Evolutionary conservation across 495 filamentous ascomycete genomes (phyloP).

Genomic region (Xylaria scruposa): DNA sequence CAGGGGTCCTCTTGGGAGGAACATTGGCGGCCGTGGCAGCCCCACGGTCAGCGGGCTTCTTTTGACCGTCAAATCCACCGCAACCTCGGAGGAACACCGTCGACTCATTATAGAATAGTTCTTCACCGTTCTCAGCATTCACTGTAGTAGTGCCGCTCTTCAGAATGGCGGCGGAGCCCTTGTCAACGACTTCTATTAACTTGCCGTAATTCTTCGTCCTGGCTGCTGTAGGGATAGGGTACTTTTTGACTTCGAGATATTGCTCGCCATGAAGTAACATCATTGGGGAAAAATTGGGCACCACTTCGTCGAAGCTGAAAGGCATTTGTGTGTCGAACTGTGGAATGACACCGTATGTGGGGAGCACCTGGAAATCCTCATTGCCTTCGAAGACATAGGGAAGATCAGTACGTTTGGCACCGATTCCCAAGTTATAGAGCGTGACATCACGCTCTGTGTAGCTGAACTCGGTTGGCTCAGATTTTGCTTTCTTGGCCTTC

Average conservation of each 20-base stretch:
- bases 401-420: conserved; percentile 91
- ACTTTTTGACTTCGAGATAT: conserved; percentile 94
- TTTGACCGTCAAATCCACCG: conserved; percentile 88
- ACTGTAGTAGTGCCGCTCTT: conserved; percentile 78
- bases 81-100: conserved; percentile 91
- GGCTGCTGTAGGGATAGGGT: conserved; percentile 88
- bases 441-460: conserved; percentile 89
- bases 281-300: conserved; percentile 97
- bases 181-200: conserved; percentile 94
- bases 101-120: conserved; percentile 96
- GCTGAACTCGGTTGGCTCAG: conserved; percentile 76
- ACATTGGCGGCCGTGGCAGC: conserved; percentile 79
- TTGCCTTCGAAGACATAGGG: conserved; percentile 85
- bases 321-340: conserved; percentile 85
- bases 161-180: conserved; percentile 88
- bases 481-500: conserved; percentile 73
- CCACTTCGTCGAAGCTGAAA: conserved; percentile 80
- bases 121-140: conserved; percentile 82
- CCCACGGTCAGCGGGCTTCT: conserved; percentile 79
- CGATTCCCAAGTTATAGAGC: conserved; percentile 94
- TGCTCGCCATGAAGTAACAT: conserved; percentile 99
- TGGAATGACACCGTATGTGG: conserved; percentile 94
- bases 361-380: conserved; percentile 90
- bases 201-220: conserved; percentile 81
- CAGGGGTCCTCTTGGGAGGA: conserved; percentile 76